Conservation (phyloP, 257 asterid genomes). For the Parsonsia alboflavescens region DNA sequence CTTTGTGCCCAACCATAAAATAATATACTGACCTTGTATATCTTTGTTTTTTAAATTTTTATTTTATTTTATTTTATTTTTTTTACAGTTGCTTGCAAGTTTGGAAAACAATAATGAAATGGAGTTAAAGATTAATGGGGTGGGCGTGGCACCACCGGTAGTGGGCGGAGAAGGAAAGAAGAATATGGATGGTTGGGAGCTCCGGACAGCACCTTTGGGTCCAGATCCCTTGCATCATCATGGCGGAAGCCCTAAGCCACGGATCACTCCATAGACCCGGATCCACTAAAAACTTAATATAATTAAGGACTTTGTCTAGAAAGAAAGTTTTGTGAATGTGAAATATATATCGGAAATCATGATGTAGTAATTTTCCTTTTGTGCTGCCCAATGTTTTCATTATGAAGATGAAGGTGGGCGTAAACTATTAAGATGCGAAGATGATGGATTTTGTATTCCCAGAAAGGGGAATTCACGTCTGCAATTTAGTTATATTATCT, state of each 20-base stretch:
- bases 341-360: background rate
- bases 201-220: conserved; percentile 34
- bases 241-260: conserved; percentile 29
- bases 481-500: background rate
- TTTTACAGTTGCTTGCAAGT: conserved; percentile 17
- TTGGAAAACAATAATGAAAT: background rate
- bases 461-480: background rate
- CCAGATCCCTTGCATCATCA: conserved; percentile 40
- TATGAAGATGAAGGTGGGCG: too few species aligned
- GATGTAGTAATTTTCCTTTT: background rate
- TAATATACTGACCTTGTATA: too few species aligned
- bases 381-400: background rate
- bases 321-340: background rate
- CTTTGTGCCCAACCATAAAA: too few species aligned
- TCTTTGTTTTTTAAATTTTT: too few species aligned
- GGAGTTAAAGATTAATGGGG: background rate
- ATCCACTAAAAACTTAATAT: too few species aligned
- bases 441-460: background rate
- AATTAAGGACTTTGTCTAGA: too few species aligned
- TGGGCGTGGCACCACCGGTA: background rate
- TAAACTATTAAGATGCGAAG: background rate
- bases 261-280: conserved; percentile 4
- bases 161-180: background rate
- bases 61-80: too few species aligned
- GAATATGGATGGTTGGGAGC: conserved; percentile 13